Evolutionary conservation across 441 rosid genomes (phyloP), one percentile per base, ranked within the genome.

Genomic region (Populus hybrid): DNA sequence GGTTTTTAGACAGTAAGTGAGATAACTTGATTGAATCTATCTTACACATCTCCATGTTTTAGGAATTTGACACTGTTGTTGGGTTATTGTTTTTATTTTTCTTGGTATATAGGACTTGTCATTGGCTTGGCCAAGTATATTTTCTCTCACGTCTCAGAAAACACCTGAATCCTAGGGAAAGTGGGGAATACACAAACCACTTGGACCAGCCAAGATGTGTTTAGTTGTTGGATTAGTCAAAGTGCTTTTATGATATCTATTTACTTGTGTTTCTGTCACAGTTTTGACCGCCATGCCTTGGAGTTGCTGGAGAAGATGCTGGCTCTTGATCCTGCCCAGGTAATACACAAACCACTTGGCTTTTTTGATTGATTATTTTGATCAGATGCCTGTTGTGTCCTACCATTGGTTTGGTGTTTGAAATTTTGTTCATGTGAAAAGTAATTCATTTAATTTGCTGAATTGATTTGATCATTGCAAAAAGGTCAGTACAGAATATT

Each of bases 291-390:
- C 40, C 95, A 93, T 88, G 99, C 99, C 76, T 85, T 96, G 86
- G 98, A 96, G 68, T 86, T 96, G 75, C 80, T 96, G 80, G 99
- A 96, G 83, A 93, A 77, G 84, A 94, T 96, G 99, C 84, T 94
- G 81, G 89, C 89, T 21, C 99, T 96, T 54, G 98, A 96, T 86
- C 99, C 98, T 8, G 76, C 93, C 21, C 96, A 94, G 99, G 99
- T 96, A 38, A 38, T 38, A 38, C 46, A 38, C 46, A 38, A 38
- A 38, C 12, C 46, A 8, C 12, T 38, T 38, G 46, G 12, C 5
- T 0, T 46, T 4, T 46, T 46, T 46, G 8, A 54, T 54, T 54
- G 61, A 16, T 50, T 50, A 50, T 16, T 16, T 50, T 50, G 59
- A 54, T 54, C n/a, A 16, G 61, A 54, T 54, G 61, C 61, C 61